Percentiles rank a stretch among this genome's conserved stretches.
These are phyloP conservation scores for Pleurotus ostreatus DNA, from an alignment of 768 basidiomycete genomes.

Conservation along the genomic window DNA sequence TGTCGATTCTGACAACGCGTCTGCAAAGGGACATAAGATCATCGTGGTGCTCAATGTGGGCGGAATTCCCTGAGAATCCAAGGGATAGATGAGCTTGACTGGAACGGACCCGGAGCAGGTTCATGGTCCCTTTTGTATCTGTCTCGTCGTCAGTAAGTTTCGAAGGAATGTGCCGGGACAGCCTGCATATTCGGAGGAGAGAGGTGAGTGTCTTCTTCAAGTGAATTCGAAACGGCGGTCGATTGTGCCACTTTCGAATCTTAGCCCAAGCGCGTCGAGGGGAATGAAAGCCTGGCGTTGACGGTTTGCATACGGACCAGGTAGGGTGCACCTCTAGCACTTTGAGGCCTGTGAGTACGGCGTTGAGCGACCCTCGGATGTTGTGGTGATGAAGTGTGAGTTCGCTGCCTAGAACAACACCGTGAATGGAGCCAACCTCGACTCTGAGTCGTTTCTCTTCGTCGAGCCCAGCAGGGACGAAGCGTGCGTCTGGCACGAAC, in stretches of 20 bases:
- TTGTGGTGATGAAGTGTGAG: constrained; percentile 63
- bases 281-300: constrained; percentile 24
- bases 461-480: constrained; percentile 39
- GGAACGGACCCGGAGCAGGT: constrained; percentile 41
- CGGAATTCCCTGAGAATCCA: constrained; percentile 29
- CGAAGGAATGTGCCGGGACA: constrained; percentile 34
- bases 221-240: constrained; percentile 49
- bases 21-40: constrained; percentile 31
- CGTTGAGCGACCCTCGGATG: constrained; percentile 53
- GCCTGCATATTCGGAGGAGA: constrained; percentile 39
- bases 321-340: constrained; percentile 54
- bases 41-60: constrained; percentile 40
- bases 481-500: constrained; percentile 45
- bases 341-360: constrained; percentile 43
- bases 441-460: constrained; percentile 39
- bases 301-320: constrained; percentile 49
- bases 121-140: constrained; percentile 32
- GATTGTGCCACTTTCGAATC: constrained; percentile 48
- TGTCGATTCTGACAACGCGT: constrained; percentile 33
- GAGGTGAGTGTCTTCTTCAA: constrained; percentile 44
- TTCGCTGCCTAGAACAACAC: constrained; percentile 59
- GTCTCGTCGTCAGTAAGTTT: constrained; percentile 25
- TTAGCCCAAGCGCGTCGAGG: constrained; percentile 50
- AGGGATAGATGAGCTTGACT: constrained; percentile 50
- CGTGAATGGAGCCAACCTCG: constrained; percentile 58